Percentiles rank a stretch among this genome's conserved stretches.
Evolutionary conservation across 2,329 filamentous ascomycete species (phyloP).

Genomic region (Claviceps digitariae): DNA sequence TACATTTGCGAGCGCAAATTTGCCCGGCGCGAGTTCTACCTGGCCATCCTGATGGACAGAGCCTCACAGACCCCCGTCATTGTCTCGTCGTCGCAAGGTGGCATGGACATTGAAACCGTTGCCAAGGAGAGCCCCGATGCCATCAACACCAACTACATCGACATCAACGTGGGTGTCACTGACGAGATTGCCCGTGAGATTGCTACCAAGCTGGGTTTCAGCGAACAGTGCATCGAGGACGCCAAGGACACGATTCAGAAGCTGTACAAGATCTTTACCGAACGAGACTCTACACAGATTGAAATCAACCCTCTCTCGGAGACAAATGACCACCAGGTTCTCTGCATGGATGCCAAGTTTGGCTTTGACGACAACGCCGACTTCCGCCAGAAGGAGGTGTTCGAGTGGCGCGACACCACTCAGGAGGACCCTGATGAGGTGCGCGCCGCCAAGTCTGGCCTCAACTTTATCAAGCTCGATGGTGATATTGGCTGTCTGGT

Average conservation of each 20-base stretch:
- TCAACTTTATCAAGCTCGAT: conserved; percentile 99
- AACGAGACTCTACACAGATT: conserved; percentile 97
- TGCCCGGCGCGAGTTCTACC: conserved; percentile 96
- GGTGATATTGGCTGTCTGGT: conserved; percentile 98
- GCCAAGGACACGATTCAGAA: conserved; percentile 96
- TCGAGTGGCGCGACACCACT: conserved; percentile 81
- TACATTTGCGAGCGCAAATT: conserved; percentile 99
- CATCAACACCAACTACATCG: conserved; percentile 84
- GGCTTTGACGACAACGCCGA: conserved; percentile 98
- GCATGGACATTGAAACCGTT: conserved; percentile 98
- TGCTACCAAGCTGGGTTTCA: conserved; percentile 87
- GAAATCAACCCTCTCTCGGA: conserved; percentile 99
- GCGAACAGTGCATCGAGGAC: conserved; percentile 90
- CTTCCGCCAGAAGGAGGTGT: conserved; percentile 94
- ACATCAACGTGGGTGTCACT: conserved; percentile 90
- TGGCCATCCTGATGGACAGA: conserved; percentile 97
- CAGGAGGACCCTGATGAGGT: conserved; percentile 98
- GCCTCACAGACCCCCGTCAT: conserved; percentile 83
- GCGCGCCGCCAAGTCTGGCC: conserved; percentile 80
- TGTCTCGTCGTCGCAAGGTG: conserved; percentile 93
- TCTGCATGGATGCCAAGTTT: conserved; percentile 99
- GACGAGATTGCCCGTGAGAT: conserved; percentile 89
- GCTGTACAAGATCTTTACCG: conserved; percentile 96
- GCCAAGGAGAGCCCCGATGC: conserved; percentile 96
- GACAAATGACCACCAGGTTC: conserved; percentile 93